Conservation (phyloP, 2,329 filamentous ascomycete genomes). For the Ustilaginoidea virens region DNA sequence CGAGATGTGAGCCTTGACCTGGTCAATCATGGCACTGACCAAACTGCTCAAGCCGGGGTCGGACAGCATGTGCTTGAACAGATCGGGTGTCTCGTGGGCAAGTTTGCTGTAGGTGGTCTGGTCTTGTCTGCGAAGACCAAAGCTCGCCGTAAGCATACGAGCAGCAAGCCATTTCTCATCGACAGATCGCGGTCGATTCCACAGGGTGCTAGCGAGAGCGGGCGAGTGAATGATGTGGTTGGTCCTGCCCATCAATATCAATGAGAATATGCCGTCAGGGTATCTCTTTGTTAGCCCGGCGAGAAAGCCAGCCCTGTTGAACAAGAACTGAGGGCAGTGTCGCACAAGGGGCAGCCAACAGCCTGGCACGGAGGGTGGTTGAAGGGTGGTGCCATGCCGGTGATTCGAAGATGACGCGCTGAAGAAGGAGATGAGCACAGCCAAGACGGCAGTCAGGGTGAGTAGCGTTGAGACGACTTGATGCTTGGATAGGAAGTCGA, state of each 20-base stretch:
- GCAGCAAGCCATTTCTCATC: constrained; percentile 10
- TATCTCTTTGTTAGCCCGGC: constrained; percentile 15
- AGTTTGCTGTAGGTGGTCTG: constrained; percentile 16
- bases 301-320: constrained; percentile 15
- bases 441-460: constrained; percentile 2
- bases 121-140: constrained; percentile 16
- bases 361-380: constrained; percentile 12
- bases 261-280: constrained; percentile 19
- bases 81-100: constrained; percentile 12
- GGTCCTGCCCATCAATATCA: constrained; percentile 16
- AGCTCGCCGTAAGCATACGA: constrained; percentile 16
- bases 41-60: constrained; percentile 12
- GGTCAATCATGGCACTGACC: constrained; percentile 6
- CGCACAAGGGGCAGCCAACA: constrained; percentile 22
- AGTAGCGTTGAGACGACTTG: background rate
- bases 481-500: constrained; percentile 1
- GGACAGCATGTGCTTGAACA: constrained; percentile 12
- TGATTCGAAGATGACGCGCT: constrained; percentile 22
- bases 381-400: constrained; percentile 6
- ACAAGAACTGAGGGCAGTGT: constrained; percentile 17
- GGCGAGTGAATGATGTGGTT: constrained; percentile 21
- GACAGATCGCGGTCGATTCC: constrained; percentile 13
- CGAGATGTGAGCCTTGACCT: constrained; percentile 15
- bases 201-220: constrained; percentile 12
- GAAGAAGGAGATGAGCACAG: constrained; percentile 4